Evolutionary conservation across 192 early-diverging fungal species (phyloP).

Genomic region (Gonapodya prolifera): DNA sequence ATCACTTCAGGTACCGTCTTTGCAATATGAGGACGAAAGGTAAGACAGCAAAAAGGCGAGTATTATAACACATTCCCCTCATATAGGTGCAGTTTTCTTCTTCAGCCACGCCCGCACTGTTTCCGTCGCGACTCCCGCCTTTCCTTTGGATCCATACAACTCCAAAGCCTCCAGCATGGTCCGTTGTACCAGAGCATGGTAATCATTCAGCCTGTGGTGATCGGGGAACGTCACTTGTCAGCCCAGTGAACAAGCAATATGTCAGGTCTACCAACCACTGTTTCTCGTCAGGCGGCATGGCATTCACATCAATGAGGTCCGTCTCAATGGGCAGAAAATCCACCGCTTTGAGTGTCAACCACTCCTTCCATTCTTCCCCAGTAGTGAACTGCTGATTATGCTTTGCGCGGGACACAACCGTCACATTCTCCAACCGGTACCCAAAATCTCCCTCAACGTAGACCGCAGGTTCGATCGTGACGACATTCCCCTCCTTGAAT

Average conservation of each 20-base stretch:
- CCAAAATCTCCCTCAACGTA: slow-evolving; percentile 4
- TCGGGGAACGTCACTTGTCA: not conserved
- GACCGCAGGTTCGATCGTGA: slow-evolving; percentile 1
- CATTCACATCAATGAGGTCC: not conserved
- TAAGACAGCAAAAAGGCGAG: no score
- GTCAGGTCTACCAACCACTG: not conserved
- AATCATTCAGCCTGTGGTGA: not conserved
- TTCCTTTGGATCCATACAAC: not conserved
- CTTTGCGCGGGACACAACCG: not conserved
- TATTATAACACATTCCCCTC: no score
- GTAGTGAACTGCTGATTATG: not conserved
- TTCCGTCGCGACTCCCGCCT: not conserved
- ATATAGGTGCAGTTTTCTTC: no score
- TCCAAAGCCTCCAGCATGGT: not conserved
- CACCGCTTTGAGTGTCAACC: not conserved
- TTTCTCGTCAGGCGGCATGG: not conserved
- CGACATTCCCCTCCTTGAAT: not conserved
- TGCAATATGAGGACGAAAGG: no score
- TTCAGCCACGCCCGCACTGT: not conserved
- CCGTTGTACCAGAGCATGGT: not conserved
- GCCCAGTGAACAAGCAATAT: not conserved
- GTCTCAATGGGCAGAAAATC: not conserved
- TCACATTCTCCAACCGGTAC: not conserved
- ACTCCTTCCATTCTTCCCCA: not conserved
- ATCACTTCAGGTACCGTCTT: no score